A percentile compares a stretch with the other conserved stretches of the same genome.
Conservation (phyloP, 768 basidiomycete species). For the Tephrocybe sp. region DNA sequence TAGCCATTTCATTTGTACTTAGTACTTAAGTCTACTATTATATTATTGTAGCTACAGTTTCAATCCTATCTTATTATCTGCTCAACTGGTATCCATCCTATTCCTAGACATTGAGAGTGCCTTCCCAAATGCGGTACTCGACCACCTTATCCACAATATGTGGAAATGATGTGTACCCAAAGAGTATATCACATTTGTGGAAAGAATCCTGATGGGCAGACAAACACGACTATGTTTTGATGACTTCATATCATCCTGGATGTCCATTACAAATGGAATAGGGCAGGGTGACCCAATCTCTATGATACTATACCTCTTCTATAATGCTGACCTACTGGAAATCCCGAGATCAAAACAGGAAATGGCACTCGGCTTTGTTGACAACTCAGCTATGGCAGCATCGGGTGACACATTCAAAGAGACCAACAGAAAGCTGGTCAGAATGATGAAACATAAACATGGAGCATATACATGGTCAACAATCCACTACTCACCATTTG, state of each 20-base stretch:
- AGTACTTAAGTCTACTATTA: too few relatives aligned
- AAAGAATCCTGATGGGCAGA: not conserved
- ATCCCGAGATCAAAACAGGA: not conserved
- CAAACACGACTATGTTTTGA: slow-evolving; percentile 20
- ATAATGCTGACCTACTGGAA: slow-evolving; percentile 23
- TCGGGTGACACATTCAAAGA: not conserved
- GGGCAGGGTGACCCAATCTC: slow-evolving; percentile 24
- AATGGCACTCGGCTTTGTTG: slow-evolving; percentile 1
- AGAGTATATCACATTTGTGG: not conserved
- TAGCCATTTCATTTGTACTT: too few relatives aligned
- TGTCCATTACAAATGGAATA: slow-evolving; percentile 17
- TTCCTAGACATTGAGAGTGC: slow-evolving; percentile 44
- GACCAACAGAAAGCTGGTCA: not conserved
- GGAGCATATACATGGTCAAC: slow-evolving; percentile 19
- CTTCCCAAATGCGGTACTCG: too few relatives aligned
- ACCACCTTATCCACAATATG: slow-evolving; percentile 16
- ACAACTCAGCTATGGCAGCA: slow-evolving; percentile 1
- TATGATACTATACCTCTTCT: slow-evolving; percentile 25
- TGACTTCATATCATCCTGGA: slow-evolving; percentile 20
- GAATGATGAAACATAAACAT: slow-evolving; percentile 5
- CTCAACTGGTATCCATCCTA: too few relatives aligned
- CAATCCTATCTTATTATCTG: too few relatives aligned
- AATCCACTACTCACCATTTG: slow-evolving; percentile 22
- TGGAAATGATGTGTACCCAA: not conserved
- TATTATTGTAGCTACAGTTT: too few relatives aligned